Percentiles rank a stretch among this genome's conserved stretches.
These are phyloP conservation scores for Rhododendron vialii DNA, from an alignment of 148 eudicot species.

Conservation along the genomic window DNA sequence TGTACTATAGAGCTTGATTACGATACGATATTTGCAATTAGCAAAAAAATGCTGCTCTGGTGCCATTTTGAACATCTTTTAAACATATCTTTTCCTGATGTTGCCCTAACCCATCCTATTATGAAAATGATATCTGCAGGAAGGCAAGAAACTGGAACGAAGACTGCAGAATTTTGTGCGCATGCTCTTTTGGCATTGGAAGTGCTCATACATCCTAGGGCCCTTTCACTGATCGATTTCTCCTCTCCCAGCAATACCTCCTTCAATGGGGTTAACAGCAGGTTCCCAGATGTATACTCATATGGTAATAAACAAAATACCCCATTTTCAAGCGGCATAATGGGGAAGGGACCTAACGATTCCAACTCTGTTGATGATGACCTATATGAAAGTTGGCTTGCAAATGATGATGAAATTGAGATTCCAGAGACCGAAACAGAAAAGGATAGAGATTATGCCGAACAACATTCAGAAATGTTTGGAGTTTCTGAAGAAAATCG, in stretches of 20 bases:
- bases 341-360: conserved; percentile 16
- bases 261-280: conserved; percentile 14
- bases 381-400: conserved; percentile 42
- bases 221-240: conserved; percentile 56
- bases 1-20: background rate
- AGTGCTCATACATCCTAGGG: conserved; percentile 79
- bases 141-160: conserved; percentile 55
- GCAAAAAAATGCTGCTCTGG: background rate
- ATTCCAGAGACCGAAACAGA: conserved; percentile 18
- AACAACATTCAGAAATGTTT: conserved; percentile 16
- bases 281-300: conserved; percentile 19
- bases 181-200: conserved; percentile 73
- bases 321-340: conserved; percentile 16
- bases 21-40: too few species aligned
- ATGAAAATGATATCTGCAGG: conserved; percentile 35
- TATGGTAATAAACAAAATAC: conserved; percentile 20
- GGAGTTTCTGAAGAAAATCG: conserved; percentile 14
- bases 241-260: conserved; percentile 19
- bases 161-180: conserved; percentile 62
- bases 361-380: conserved; percentile 47
- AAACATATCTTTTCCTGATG: background rate
- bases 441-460: conserved; percentile 12
- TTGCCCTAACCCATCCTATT: background rate
- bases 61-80: background rate
- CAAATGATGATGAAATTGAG: conserved; percentile 31